Conservation (phyloP, 768 basidiomycete genomes). For the Filobasidium floriforme region DNA sequence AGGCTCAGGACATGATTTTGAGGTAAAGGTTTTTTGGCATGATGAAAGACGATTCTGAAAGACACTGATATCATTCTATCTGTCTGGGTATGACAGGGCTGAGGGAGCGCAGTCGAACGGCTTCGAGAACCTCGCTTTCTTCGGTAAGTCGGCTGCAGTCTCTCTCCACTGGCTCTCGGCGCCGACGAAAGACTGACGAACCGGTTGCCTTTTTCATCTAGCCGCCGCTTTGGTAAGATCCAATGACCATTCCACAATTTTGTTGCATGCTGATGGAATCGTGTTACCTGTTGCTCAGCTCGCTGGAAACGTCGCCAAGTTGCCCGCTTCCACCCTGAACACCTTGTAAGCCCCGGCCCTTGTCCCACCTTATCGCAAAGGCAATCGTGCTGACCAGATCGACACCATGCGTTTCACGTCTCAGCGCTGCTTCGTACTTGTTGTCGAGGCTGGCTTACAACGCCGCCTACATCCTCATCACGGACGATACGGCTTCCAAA, state of each 20-base stretch:
- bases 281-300: background rate
- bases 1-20: background rate
- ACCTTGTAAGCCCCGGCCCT: background rate
- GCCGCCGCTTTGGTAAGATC: constrained; percentile 1
- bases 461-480: background rate
- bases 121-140: constrained; percentile 7
- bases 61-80: background rate
- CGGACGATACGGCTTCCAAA: background rate
- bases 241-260: background rate
- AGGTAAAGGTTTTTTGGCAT: background rate
- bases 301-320: constrained; percentile 2
- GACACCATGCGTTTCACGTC: background rate
- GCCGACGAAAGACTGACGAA: background rate
- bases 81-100: background rate
- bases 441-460: background rate
- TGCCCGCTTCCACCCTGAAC: background rate
- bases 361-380: too few species aligned
- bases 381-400: background rate
- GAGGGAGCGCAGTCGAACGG: background rate
- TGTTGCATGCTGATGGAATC: background rate
- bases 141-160: background rate
- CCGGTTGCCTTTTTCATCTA: too few species aligned
- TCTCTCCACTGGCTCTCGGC: background rate
- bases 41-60: background rate
- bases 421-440: constrained; percentile 1